phyloP scores from a whole-genome alignment of 2,329 filamentous ascomycete genomes.

The Salinomyces thailandicus region DNA sequence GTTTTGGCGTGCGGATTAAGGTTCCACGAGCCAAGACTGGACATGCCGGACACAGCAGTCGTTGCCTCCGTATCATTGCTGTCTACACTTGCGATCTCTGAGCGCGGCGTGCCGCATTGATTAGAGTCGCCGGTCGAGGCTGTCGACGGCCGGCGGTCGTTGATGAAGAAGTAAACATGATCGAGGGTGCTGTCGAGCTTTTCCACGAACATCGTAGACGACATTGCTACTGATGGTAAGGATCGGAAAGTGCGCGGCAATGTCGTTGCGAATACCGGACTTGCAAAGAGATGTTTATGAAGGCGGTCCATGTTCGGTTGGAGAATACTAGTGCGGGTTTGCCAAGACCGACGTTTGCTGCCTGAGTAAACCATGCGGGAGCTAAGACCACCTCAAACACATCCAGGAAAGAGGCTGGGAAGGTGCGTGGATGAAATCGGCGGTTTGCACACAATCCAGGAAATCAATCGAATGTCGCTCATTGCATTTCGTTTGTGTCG shows the following conservation, averaged over 20 bases:
- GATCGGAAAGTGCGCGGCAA: background rate
- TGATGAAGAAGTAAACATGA: slow-evolving; percentile 15
- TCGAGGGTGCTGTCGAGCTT: slow-evolving; percentile 3
- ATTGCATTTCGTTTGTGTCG: no score
- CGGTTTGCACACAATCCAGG: no score
- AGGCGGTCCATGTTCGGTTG: background rate
- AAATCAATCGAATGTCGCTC: no score
- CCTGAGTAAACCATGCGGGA: background rate
- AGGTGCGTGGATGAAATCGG: no score
- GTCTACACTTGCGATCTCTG: slow-evolving; percentile 3
- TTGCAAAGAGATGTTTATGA: no score
- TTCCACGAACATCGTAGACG: background rate
- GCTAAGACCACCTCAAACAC: background rate
- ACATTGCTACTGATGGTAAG: background rate
- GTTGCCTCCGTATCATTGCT: slow-evolving; percentile 3
- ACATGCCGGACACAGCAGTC: slow-evolving; percentile 2
- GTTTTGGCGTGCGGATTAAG: background rate
- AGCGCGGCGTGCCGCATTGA: slow-evolving; percentile 2
- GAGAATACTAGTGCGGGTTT: background rate
- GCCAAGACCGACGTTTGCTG: background rate
- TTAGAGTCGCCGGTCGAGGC: background rate
- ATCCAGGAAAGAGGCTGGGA: no score
- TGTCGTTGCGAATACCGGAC: background rate
- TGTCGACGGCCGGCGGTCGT: background rate
- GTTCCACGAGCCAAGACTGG: background rate